These are phyloP conservation scores for Apiotrichum sp. DNA, from an alignment of 1,284 basidiomycete genomes.

Conservation along the genomic window DNA sequence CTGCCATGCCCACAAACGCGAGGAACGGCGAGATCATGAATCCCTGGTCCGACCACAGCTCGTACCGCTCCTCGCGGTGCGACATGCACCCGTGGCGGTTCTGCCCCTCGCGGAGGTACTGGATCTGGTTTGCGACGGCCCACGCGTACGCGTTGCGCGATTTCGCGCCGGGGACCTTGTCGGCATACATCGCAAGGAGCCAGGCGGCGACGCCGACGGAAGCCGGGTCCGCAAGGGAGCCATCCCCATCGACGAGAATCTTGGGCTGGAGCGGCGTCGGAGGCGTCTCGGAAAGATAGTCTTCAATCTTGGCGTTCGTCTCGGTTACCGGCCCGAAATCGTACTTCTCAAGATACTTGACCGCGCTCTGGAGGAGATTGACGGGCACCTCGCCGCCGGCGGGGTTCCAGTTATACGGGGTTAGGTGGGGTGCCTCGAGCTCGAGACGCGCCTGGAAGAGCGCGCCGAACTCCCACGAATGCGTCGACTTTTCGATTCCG, in stretches of 20 bases:
- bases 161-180: background rate
- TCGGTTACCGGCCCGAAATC: slow-evolving; percentile 14
- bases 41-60: slow-evolving; percentile 55
- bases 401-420: slow-evolving; percentile 21
- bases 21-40: slow-evolving; percentile 62
- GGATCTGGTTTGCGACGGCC: slow-evolving; percentile 32
- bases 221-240: slow-evolving; percentile 29
- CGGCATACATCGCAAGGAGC: slow-evolving; percentile 25
- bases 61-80: slow-evolving; percentile 28
- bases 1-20: slow-evolving; percentile 53
- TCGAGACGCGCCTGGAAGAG: slow-evolving; percentile 27
- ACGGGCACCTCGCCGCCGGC: background rate
- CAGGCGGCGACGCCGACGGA: slow-evolving; percentile 25
- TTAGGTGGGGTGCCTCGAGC: slow-evolving; percentile 24
- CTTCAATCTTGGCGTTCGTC: background rate
- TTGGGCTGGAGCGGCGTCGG: slow-evolving; percentile 9
- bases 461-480: slow-evolving; percentile 35
- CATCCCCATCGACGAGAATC: slow-evolving; percentile 26
- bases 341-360: slow-evolving; percentile 12
- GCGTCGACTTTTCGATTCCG: slow-evolving; percentile 17
- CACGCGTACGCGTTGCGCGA: slow-evolving; percentile 24
- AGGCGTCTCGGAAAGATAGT: slow-evolving; percentile 9
- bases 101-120: slow-evolving; percentile 16
- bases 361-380: slow-evolving; percentile 4
- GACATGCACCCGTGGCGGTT: slow-evolving; percentile 25